Conservation (phyloP, 2,329 filamentous ascomycete genomes). For the Madurella mycetomatis region DNA sequence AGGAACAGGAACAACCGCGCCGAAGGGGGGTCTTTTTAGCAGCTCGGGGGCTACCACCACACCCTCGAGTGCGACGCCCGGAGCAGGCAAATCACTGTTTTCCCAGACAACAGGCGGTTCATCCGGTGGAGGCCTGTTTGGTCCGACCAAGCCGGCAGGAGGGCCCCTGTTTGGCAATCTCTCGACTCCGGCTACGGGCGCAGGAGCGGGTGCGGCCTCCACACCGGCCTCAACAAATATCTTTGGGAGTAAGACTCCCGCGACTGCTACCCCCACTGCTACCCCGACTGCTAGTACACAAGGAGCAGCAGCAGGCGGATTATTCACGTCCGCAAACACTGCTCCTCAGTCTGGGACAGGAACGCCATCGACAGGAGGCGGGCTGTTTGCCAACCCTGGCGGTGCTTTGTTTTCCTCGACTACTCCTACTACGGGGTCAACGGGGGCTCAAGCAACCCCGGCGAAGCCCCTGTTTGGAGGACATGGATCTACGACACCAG, state of each 20-base stretch:
- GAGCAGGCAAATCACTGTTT: slow-evolving; percentile 31
- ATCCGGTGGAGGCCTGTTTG: slow-evolving; percentile 26
- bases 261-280: slow-evolving; percentile 19
- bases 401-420: slow-evolving; percentile 4
- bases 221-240: slow-evolving; percentile 2
- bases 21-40: slow-evolving; percentile 34
- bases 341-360: slow-evolving; percentile 2
- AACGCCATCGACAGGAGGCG: slow-evolving; percentile 11
- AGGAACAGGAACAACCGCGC: slow-evolving; percentile 17
- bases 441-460: slow-evolving; percentile 35
- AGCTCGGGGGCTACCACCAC: slow-evolving; percentile 28
- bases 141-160: slow-evolving; percentile 19
- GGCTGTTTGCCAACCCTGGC: slow-evolving; percentile 24
- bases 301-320: slow-evolving; percentile 11
- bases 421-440: background rate
- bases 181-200: slow-evolving; percentile 17
- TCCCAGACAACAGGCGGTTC: slow-evolving; percentile 19
- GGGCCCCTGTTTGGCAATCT: slow-evolving; percentile 14
- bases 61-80: slow-evolving; percentile 18
- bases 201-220: background rate
- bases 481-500: slow-evolving; percentile 52
- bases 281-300: too few relatives aligned
- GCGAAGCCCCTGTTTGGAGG: slow-evolving; percentile 44
- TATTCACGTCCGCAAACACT: slow-evolving; percentile 18
- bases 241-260: slow-evolving; percentile 13